These are phyloP conservation scores for Solanum virginianum DNA, from an alignment of 257 asterid genomes.

Conservation along the genomic window DNA sequence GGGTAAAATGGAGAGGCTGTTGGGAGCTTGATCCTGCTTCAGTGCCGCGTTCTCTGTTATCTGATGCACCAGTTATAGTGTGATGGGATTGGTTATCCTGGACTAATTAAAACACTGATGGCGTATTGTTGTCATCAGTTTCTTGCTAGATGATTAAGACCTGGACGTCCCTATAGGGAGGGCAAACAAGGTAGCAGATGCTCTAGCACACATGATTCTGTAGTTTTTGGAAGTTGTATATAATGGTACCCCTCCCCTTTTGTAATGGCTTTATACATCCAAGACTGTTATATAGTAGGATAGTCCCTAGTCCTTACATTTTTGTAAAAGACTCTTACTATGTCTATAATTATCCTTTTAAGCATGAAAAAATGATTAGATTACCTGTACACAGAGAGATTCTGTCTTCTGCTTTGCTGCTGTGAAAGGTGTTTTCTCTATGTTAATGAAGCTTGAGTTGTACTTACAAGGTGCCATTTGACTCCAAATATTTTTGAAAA, in stretches of 20 bases:
- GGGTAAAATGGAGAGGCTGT: slow-evolving; percentile 9
- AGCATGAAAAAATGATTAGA: too few species aligned
- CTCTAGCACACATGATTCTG: neutral
- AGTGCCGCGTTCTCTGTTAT: neutral
- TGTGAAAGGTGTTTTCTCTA: neutral
- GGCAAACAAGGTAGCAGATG: neutral
- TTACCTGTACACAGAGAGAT: neutral
- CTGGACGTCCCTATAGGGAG: neutral
- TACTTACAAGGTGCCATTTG: too few species aligned
- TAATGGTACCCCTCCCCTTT: neutral
- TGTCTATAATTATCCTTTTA: too few species aligned
- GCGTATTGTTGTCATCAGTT: neutral
- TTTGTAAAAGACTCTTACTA: neutral
- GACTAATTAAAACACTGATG: neutral
- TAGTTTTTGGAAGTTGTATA: neutral
- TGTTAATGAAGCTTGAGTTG: neutral
- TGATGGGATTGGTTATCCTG: neutral
- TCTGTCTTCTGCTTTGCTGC: neutral
- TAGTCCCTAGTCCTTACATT: neutral
- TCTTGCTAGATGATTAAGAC: neutral
- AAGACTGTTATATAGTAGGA: neutral
- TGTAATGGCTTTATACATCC: neutral
- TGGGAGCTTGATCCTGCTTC: slow-evolving; percentile 24
- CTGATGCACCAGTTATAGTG: neutral
- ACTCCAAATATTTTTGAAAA: too few species aligned